A percentile compares a stretch with the other conserved stretches of the same genome.
These are phyloP conservation scores for Yamadazyma taylorii DNA, from an alignment of 1,139 yeast species.

Conservation along the genomic window DNA sequence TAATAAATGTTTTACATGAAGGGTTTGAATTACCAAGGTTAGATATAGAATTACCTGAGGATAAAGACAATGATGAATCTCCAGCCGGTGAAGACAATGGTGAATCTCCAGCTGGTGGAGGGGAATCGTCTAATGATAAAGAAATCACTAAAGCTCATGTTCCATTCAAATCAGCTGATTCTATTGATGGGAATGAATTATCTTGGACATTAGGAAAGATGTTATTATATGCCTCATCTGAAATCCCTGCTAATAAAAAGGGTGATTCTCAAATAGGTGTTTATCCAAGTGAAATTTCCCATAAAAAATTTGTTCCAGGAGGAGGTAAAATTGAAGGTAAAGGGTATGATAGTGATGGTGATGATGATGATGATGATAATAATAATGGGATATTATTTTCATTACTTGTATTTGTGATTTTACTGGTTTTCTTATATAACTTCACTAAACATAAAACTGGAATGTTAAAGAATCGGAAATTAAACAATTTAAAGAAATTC, in stretches of 20 bases:
- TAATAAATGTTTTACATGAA: conserved; percentile 70
- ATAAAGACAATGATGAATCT: conserved; percentile 4
- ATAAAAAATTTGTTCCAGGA: conserved; percentile 40
- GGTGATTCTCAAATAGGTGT: conserved; percentile 45
- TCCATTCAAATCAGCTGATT: conserved; percentile 61
- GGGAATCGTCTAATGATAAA: conserved; percentile 19
- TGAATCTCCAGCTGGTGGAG: conserved; percentile 32
- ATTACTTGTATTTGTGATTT: conserved; percentile 18
- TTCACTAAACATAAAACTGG: conserved; percentile 10
- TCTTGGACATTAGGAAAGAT: conserved; percentile 72
- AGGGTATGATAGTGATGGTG: conserved; percentile 21
- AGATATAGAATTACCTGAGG: conserved; percentile 45
- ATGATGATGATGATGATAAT: conserved; percentile 19
- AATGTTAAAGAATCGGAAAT: conserved; percentile 14
- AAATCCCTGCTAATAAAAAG: conserved; percentile 30
- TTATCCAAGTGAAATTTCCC: conserved; percentile 51
- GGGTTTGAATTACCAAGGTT: conserved; percentile 74
- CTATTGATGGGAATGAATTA: conserved; percentile 58
- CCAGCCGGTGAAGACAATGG: too few relatives aligned
- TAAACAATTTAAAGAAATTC: conserved; percentile 16
- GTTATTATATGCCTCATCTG: conserved; percentile 57
- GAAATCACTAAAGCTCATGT: conserved; percentile 40
- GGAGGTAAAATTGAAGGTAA: conserved; percentile 18
- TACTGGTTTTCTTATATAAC: conserved; percentile 14
- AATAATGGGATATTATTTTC: conserved; percentile 11